Evolutionary conservation across 768 basidiomycete species (phyloP).

Genomic region (Calocybe indica): DNA sequence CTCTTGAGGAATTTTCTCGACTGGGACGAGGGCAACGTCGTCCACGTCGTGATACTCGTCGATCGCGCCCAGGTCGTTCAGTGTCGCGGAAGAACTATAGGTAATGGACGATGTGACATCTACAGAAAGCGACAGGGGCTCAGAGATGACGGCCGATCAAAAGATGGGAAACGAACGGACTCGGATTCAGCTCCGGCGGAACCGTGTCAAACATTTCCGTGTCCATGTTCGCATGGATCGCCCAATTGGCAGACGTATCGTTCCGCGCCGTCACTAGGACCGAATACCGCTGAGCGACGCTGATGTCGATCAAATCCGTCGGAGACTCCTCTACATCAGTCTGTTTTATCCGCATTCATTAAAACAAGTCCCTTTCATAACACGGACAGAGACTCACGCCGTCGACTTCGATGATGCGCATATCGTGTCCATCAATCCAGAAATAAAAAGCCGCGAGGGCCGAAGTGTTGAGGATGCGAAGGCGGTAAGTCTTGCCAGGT

Average conservation of each 20-base stretch:
- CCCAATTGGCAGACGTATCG: slow-evolving; percentile 80
- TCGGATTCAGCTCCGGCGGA: slow-evolving; percentile 67
- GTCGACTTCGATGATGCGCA: slow-evolving; percentile 81
- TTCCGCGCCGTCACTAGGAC: slow-evolving; percentile 89
- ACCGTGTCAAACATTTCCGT: slow-evolving; percentile 82
- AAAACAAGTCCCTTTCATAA: too few species aligned
- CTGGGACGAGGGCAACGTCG: slow-evolving; percentile 67
- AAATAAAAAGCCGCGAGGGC: slow-evolving; percentile 75
- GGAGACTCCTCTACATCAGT: slow-evolving; percentile 73
- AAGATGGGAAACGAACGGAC: slow-evolving; percentile 31
- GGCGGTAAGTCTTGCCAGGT: slow-evolving; percentile 85
- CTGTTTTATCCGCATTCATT: slow-evolving; percentile 23
- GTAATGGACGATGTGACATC: slow-evolving; percentile 82
- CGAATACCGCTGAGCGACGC: slow-evolving; percentile 92
- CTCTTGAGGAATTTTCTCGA: slow-evolving; percentile 43
- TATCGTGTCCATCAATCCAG: slow-evolving; percentile 86
- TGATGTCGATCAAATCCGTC: slow-evolving; percentile 64
- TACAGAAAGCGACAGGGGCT: slow-evolving; percentile 17
- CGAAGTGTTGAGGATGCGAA: slow-evolving; percentile 82
- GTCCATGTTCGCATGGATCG: slow-evolving; percentile 89
- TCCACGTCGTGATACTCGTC: slow-evolving; percentile 55
- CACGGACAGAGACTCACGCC: slow-evolving; percentile 69
- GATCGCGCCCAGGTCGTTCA: slow-evolving; percentile 48
- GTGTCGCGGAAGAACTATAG: slow-evolving; percentile 50
- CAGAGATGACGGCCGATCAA: not conserved